Base-by-base conservation (phyloP, 441 rosid genomes). In the Jatropha multifida region DNA sequence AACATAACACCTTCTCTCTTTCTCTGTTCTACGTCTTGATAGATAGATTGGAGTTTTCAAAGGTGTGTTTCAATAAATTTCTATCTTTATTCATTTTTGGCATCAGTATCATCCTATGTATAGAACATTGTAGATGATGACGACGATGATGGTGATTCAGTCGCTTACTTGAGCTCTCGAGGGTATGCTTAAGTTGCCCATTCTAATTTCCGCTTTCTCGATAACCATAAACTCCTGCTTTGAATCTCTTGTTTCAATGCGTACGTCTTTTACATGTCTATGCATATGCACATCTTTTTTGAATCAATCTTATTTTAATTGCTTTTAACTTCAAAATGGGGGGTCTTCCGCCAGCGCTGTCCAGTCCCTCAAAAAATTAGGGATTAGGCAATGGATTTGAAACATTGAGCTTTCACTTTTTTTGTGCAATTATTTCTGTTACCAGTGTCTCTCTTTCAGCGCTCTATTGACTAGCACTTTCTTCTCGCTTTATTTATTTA, bases 91-190 rank as follows among this genome's bases (percentile, higher is more conserved):
- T 54, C 32, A 17, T 70, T 20, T 55, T 38, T 38, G 6, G 5
- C 6, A 23, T 26, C 27, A 17, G 26, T 60, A 18, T 52, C 17
- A 14, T 32, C 32, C 0, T 38, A 7, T 52, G 20, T 0, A 8
- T 68, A 7, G 72, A 69, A 38, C 61, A 52, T 55, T 70, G 62
- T 69, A 69, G 27, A 54, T 69, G 46, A n/a, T 40, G 23, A 4
- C 1, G 26, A 10, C 32, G 52, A 2, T 54, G 20, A 18, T 54
- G n/a, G 3, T 54, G 7, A 37, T 63, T 63, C 66, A 9, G 17
- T 64, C 10, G 0, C 44, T 65, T n/a, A 44, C 54, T 55, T 20
- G 26, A 69, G 48, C 73, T 69, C 23, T 54, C 42, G 17, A 38
- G 14, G 23, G 8, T 17, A 17, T 17, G 58, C 58, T 54, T 54